phyloP scores from a whole-genome alignment of 1,284 basidiomycete genomes.

The Ustilago trichophora region DNA sequence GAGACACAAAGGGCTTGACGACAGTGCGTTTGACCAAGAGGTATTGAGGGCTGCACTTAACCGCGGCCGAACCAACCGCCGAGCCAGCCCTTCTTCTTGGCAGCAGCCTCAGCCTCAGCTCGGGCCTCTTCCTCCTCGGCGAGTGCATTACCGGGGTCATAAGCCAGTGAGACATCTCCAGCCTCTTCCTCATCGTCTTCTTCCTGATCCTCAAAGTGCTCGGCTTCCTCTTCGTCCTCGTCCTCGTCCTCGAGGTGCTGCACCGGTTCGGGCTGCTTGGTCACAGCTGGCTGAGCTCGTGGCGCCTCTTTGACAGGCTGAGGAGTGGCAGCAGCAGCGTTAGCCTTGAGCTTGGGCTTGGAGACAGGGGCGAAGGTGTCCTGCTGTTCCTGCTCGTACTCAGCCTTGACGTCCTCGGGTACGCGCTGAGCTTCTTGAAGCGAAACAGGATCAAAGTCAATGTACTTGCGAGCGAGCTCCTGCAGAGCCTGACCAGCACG shows the following conservation, averaged over 20 bases:
- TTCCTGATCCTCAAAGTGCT: conserved; percentile 27
- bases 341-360: conserved; percentile 11
- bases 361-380: not conserved
- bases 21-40: too few species aligned
- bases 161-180: conserved; percentile 38
- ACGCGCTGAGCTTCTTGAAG: conserved; percentile 42
- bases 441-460: conserved; percentile 58
- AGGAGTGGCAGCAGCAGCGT: too few species aligned
- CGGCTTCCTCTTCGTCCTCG: conserved; percentile 28
- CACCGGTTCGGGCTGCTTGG: conserved; percentile 14
- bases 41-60: too few species aligned
- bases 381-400: conserved; percentile 42
- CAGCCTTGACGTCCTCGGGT: conserved; percentile 27
- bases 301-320: conserved; percentile 2
- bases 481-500: conserved; percentile 57
- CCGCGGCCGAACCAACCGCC: conserved; percentile 60
- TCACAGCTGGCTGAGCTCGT: not conserved
- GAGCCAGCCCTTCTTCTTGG: conserved; percentile 59
- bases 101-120: conserved; percentile 30
- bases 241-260: conserved; percentile 1
- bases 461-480: conserved; percentile 58
- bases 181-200: conserved; percentile 20
- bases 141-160: conserved; percentile 53
- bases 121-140: conserved; percentile 56
- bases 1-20: too few species aligned